Evolutionary conservation across 2,329 filamentous ascomycete genomes (phyloP).

Genomic region (Didymella keratinophila): DNA sequence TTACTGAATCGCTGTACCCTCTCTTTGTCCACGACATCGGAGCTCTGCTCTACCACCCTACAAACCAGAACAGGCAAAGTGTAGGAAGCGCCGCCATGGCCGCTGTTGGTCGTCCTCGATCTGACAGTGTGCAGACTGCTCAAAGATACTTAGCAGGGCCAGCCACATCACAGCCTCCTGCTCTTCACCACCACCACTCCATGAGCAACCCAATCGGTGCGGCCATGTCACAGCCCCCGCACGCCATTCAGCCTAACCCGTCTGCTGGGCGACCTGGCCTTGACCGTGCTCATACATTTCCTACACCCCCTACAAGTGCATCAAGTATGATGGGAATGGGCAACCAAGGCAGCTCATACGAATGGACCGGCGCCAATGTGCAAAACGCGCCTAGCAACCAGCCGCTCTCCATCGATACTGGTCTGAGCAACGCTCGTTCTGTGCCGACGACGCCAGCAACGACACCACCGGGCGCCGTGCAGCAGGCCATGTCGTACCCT

Average conservation of each 20-base stretch:
- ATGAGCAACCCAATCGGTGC: constrained; percentile 68
- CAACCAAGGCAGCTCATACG: constrained; percentile 75
- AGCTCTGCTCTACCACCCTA: constrained; percentile 89
- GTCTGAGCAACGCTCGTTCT: constrained; percentile 78
- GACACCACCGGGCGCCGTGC: constrained; percentile 82
- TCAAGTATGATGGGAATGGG: constrained; percentile 84
- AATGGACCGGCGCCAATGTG: constrained; percentile 69
- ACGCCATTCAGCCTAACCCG: constrained; percentile 68
- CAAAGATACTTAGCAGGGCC: constrained; percentile 66
- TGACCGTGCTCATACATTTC: constrained; percentile 90
- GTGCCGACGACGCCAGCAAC: constrained; percentile 92
- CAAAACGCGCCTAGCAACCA: constrained; percentile 66
- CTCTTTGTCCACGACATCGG: constrained; percentile 98
- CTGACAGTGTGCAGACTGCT: constrained; percentile 51
- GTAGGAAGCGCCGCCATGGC: constrained; percentile 77
- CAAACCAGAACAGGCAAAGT: constrained; percentile 82
- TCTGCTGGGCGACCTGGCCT: constrained; percentile 68
- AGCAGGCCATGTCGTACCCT: constrained; percentile 82
- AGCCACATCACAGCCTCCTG: constrained; percentile 67
- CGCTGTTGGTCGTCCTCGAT: constrained; percentile 69
- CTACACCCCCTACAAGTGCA: constrained; percentile 91
- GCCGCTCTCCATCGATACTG: constrained; percentile 81
- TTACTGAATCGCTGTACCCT: constrained; percentile 92
- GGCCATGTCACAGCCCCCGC: constrained; percentile 71
- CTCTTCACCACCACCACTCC: constrained; percentile 74